Evolutionary conservation across 1,139 yeast genomes (phyloP).

Genomic region (Candida tropicalis): DNA sequence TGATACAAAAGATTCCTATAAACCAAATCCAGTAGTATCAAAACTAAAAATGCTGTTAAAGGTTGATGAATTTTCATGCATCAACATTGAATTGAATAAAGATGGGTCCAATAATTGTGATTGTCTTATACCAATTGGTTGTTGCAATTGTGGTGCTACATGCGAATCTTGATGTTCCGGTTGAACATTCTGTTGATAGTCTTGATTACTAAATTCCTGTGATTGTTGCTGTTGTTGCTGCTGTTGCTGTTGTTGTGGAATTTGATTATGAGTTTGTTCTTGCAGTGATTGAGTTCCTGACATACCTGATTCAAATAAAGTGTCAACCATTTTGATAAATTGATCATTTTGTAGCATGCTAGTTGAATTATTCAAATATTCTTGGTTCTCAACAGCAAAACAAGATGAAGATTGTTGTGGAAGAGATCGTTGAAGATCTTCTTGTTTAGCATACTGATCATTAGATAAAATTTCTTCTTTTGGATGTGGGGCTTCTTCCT

Average conservation of each 20-base stretch:
- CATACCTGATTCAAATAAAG: slow-evolving; percentile 10
- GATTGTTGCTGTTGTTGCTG: not conserved
- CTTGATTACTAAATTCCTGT: not conserved
- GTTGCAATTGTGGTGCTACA: not conserved
- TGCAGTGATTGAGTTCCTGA: not conserved
- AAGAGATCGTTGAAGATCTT: not conserved
- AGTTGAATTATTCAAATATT: not conserved
- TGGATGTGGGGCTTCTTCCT: slow-evolving; percentile 2
- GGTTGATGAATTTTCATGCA: slow-evolving; percentile 9
- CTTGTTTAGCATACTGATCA: not conserved
- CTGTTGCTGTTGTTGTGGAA: not conserved
- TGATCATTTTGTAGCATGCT: slow-evolving; percentile 8
- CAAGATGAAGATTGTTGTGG: not conserved
- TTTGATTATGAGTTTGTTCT: not conserved
- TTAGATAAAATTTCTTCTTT: not conserved
- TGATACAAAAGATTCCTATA: no score
- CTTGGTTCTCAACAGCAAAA: not conserved
- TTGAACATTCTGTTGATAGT: no score
- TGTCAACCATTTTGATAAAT: slow-evolving; percentile 13
- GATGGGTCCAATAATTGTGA: slow-evolving; percentile 5
- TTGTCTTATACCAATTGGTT: not conserved
- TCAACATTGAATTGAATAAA: slow-evolving; percentile 4
- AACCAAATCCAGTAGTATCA: slow-evolving; percentile 11
- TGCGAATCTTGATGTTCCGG: not conserved
- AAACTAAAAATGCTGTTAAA: slow-evolving; percentile 14